Evolutionary conservation across 805 yeast species (phyloP), one percentile per base, ranked within the genome.

Genomic region (Metschnikowia matae): DNA sequence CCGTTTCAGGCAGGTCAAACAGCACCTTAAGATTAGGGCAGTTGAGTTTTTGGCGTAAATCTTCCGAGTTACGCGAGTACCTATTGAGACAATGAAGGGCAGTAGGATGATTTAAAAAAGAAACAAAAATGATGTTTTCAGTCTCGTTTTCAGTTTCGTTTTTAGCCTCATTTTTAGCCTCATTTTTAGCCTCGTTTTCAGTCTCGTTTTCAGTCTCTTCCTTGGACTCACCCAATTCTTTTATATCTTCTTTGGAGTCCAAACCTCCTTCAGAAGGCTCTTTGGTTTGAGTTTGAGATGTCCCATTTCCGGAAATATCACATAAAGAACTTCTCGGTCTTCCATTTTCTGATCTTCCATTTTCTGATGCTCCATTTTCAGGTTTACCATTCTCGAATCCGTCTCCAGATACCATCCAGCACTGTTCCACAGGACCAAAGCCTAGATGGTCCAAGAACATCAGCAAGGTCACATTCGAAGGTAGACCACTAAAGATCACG

Each of bases 381-480:
- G n/a, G n/a, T n/a, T n/a, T n/a, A n/a, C n/a, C n/a, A n/a, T n/a
- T 26, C 29, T 26, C 11, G 3, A 2, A 26, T 8, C 4, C 11
- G 11, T 26, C 11, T 26, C 29, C 29, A 26, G 29, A 26, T 26
- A 72, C 63, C 50, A 79, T 61, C 48, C 75, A 73, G 53, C 82
- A 73, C 57, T 79, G 79, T 62, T 85, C 90, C 34, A 85, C 73
- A 0, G 88, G 86, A 3, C 87, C 88, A 60, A 62, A 73, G 40
- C 78, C 79, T 8, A 84, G 71, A 32, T 68, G 64, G 42, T 79
- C 74, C 40, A 81, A 62, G 15, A 79, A 62, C 18, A 70, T 67
- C 11, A 60, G 55, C 31, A 72, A 52, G 0, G 64, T 45, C 23
- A 72, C 48, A 17, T 57, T 58, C 7, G 58, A 54, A 37, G 57